These are phyloP conservation scores for Setaria viridis DNA, from an alignment of 202 grass and related monocot genomes.

Conservation along the genomic window DNA sequence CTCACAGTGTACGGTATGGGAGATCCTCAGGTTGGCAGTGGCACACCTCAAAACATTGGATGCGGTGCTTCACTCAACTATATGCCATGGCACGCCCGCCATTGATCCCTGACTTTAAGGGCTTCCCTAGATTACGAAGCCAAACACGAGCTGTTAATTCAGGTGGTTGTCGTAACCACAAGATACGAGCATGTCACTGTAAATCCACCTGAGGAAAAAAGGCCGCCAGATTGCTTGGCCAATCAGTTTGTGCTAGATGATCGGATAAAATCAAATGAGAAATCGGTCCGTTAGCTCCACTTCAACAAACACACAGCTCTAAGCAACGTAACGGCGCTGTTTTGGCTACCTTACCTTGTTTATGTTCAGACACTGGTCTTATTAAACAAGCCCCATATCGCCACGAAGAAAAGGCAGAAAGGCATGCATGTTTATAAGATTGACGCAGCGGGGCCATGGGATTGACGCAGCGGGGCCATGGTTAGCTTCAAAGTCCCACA, in stretches of 20 bases:
- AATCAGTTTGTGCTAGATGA: not conserved
- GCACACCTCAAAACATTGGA: slow-evolving; percentile 3
- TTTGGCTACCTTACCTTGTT: not conserved
- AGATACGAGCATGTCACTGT: slow-evolving; percentile 6
- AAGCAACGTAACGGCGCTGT: slow-evolving; percentile 31
- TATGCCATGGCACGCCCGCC: too few species aligned
- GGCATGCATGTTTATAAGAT: not conserved
- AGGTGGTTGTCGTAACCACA: not conserved
- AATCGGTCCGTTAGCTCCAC: not conserved
- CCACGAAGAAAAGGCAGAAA: not conserved
- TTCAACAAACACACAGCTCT: slow-evolving; percentile 40
- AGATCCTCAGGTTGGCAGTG: not conserved
- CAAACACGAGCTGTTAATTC: not conserved
- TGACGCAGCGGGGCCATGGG: slow-evolving; percentile 26
- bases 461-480: slow-evolving; percentile 27
- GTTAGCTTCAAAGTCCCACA: slow-evolving; percentile 52
- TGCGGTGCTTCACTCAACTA: not conserved
- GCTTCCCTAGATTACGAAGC: slow-evolving; percentile 11
- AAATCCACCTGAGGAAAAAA: slow-evolving; percentile 23
- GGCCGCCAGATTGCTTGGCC: not conserved
- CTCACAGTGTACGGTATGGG: too few species aligned
- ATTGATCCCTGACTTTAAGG: not conserved
- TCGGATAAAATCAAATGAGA: slow-evolving; percentile 19
- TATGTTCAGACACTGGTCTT: slow-evolving; percentile 12
- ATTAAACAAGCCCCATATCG: not conserved